These are phyloP conservation scores for Perilla frutescens DNA, from an alignment of 257 asterid genomes.

Conservation along the genomic window DNA sequence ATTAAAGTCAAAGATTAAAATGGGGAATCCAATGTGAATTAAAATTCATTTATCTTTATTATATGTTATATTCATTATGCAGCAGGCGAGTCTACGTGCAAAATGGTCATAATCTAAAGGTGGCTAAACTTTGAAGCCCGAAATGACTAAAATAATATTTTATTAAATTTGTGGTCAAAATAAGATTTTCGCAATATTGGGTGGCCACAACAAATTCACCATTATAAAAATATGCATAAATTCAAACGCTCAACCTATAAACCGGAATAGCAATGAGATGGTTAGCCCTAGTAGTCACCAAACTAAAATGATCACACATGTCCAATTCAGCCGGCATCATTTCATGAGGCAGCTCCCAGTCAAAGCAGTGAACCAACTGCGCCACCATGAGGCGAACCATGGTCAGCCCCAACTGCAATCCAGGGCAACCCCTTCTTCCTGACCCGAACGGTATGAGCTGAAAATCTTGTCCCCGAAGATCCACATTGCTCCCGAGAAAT, in stretches of 20 bases:
- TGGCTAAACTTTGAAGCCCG: too few species aligned
- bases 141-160: too few species aligned
- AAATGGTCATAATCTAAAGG: too few species aligned
- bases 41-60: too few species aligned
- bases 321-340: background rate
- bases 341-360: slow-evolving; percentile 20
- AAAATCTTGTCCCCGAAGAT: background rate
- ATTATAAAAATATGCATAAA: too few species aligned
- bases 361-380: slow-evolving; percentile 2
- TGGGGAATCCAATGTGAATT: too few species aligned
- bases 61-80: too few species aligned
- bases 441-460: slow-evolving; percentile 1
- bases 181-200: too few species aligned
- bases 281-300: slow-evolving; percentile 26
- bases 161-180: too few species aligned
- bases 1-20: too few species aligned
- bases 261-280: slow-evolving; percentile 32
- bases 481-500: background rate
- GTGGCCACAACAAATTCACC: too few species aligned
- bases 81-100: too few species aligned
- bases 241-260: slow-evolving; percentile 8
- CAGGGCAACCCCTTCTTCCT: slow-evolving; percentile 1
- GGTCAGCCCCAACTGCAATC: background rate
- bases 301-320: background rate
- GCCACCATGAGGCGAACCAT: background rate